Evolutionary conservation across 768 basidiomycete species (phyloP).

Genomic region (Agrocybe pediades): DNA sequence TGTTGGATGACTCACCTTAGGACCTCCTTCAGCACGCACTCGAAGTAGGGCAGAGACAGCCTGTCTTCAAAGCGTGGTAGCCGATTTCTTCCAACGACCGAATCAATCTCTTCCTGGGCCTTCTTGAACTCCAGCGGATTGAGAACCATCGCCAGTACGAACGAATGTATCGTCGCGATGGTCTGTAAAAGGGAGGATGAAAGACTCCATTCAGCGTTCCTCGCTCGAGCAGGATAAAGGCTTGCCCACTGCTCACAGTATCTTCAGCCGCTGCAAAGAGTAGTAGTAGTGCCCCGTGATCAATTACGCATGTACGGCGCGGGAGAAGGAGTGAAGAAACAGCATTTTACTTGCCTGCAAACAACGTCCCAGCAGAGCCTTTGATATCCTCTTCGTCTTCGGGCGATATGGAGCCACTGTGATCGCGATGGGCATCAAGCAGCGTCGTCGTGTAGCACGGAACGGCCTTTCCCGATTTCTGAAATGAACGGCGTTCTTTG

Average conservation of each 20-base stretch:
- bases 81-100: conserved; percentile 41
- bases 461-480: conserved; percentile 43
- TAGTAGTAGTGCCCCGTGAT: too few species aligned
- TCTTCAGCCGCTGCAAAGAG: conserved; percentile 27
- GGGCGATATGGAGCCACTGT: conserved; percentile 32
- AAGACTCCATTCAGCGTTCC: neutral
- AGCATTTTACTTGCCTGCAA: conserved; percentile 37
- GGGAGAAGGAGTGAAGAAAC: conserved; percentile 9
- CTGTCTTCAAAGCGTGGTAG: conserved; percentile 50
- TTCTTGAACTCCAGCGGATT: conserved; percentile 50
- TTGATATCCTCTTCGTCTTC: conserved; percentile 57
- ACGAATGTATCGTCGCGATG: conserved; percentile 47
- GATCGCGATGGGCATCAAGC: conserved; percentile 38
- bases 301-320: conserved; percentile 10
- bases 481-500: neutral
- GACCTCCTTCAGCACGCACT: conserved; percentile 48
- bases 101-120: conserved; percentile 55
- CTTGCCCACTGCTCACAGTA: conserved; percentile 19
- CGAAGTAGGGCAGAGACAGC: conserved; percentile 46
- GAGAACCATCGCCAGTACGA: conserved; percentile 56
- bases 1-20: conserved; percentile 36
- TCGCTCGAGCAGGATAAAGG: neutral
- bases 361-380: conserved; percentile 56
- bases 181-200: conserved; percentile 37
- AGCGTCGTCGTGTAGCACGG: conserved; percentile 49